Conservation (phyloP, 306 rosid genomes). For the Cucumis sativus region Cucumber_9930_V3 NC_026659.2:5466501-5467000, state of each 20-base stretch:
- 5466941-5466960: not conserved
- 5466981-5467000: not conserved
- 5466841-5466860: too few species aligned
- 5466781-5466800: not conserved
- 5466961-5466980: not conserved
- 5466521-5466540: not conserved
- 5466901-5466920: not conserved
- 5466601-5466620: conserved; percentile 66
- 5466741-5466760: not conserved
- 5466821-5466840: not conserved
- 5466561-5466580: conserved; percentile 52
- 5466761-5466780: not conserved
- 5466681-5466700: not conserved
- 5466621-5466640: conserved; percentile 36
- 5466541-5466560: conserved; percentile 22
- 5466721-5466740: not conserved
- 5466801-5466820: not conserved
- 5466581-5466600: conserved; percentile 68
- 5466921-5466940: not conserved
- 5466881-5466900: not conserved
- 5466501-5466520: not conserved
- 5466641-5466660: not conserved
- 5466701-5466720: too few species aligned
- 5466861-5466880: not conserved
- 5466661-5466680: not conserved